These are phyloP conservation scores for Exophiala oligosperma DNA, from an alignment of 2,329 filamentous ascomycete species.

Conservation along the genomic window DNA sequence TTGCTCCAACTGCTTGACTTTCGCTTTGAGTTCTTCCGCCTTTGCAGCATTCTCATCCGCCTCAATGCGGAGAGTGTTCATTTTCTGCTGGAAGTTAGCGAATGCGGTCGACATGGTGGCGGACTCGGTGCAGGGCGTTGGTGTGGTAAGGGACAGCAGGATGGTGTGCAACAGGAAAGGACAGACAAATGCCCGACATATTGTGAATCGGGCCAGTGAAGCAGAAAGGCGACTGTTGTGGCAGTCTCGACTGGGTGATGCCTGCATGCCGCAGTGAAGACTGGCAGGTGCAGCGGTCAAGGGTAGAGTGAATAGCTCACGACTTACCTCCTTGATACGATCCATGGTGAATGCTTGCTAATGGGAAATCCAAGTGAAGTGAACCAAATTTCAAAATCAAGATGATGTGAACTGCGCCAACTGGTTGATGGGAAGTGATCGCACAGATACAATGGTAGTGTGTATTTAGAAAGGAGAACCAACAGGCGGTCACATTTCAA, in stretches of 20 bases:
- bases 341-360: conserved; percentile 63
- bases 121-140: conserved; percentile 24
- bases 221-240: conserved; percentile 5
- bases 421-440: neutral
- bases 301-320: neutral
- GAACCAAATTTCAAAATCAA: neutral
- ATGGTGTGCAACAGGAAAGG: conserved; percentile 9
- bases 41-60: conserved; percentile 80
- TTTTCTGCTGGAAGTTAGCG: conserved; percentile 64
- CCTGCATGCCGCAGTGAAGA: conserved; percentile 31
- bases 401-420: neutral
- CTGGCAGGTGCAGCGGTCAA: conserved; percentile 29
- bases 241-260: conserved; percentile 17
- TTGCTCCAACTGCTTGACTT: conserved; percentile 88
- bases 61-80: conserved; percentile 91
- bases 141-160: conserved; percentile 30
- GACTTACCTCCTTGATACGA: conserved; percentile 83
- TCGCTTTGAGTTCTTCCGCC: conserved; percentile 81
- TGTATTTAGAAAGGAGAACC: conserved; percentile 4
- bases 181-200: neutral
- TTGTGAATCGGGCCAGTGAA: conserved; percentile 11
- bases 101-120: conserved; percentile 30
- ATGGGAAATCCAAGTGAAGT: neutral
- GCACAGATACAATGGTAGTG: conserved; percentile 2
- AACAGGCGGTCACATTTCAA: conserved; percentile 22